These are phyloP conservation scores for Podaxis pistillaris DNA, from an alignment of 768 basidiomycete species.

Conservation along the genomic window DNA sequence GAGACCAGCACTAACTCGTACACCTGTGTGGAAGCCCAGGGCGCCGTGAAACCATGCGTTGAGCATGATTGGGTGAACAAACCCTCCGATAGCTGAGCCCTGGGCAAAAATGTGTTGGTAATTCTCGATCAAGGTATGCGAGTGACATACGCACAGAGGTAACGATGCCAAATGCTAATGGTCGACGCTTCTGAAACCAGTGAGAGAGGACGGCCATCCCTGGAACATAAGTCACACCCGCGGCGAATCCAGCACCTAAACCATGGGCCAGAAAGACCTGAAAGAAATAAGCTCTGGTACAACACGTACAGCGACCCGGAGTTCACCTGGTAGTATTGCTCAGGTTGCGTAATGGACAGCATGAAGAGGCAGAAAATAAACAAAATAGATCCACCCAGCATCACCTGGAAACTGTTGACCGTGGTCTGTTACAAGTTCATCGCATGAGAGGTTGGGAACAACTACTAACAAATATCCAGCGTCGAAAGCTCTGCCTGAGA, in stretches of 20 bases:
- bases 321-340: slow-evolving; percentile 38
- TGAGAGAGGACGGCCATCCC: slow-evolving; percentile 34
- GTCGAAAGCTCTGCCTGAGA: slow-evolving; percentile 50
- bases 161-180: slow-evolving; percentile 34
- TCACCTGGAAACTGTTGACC: slow-evolving; percentile 36
- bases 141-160: slow-evolving; percentile 25
- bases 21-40: slow-evolving; percentile 52
- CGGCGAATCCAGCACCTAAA: slow-evolving; percentile 45
- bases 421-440: neutral
- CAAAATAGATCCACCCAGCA: slow-evolving; percentile 44
- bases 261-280: slow-evolving; percentile 50
- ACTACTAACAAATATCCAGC: slow-evolving; percentile 45
- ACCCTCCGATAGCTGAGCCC: slow-evolving; percentile 58
- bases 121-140: neutral
- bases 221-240: slow-evolving; percentile 52
- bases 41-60: slow-evolving; percentile 48
- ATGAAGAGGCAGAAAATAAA: slow-evolving; percentile 45
- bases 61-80: slow-evolving; percentile 62
- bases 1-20: slow-evolving; percentile 47
- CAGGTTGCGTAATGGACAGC: slow-evolving; percentile 40
- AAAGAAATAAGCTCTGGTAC: slow-evolving; percentile 18
- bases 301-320: neutral
- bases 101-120: slow-evolving; percentile 14
- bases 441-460: neutral
- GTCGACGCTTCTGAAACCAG: slow-evolving; percentile 33